phyloP scores from a whole-genome alignment of 257 asterid genomes.

The Cynanchum wilfordii region DNA sequence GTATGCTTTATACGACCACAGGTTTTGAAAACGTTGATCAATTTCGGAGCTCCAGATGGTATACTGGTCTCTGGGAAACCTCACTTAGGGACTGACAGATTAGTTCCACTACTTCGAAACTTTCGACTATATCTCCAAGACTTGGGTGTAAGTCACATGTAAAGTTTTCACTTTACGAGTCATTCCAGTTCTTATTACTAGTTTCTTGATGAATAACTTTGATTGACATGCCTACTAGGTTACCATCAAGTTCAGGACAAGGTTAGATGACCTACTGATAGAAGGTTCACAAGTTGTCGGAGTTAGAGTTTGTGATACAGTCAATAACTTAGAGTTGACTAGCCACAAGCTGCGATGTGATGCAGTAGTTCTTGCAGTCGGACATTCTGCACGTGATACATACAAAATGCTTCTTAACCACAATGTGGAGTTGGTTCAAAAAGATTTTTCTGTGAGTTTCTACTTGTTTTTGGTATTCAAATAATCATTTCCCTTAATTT shows the following conservation, averaged over 20 bases:
- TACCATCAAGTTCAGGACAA: constrained; percentile 65
- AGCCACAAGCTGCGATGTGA: constrained; percentile 53
- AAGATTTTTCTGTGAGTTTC: constrained; percentile 84
- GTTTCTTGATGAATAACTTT: constrained; percentile 6
- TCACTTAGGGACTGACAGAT: constrained; percentile 92
- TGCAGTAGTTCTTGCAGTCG: constrained; percentile 92
- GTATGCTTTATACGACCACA: constrained; percentile 18
- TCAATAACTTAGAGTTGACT: constrained; percentile 23
- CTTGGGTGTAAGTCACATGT: constrained; percentile 68
- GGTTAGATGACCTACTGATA: constrained; percentile 85
- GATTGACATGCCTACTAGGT: constrained; percentile 53
- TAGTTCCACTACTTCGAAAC: constrained; percentile 74
- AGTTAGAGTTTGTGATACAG: constrained; percentile 65
- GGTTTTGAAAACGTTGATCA: constrained; percentile 84
- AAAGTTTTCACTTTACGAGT: constrained; percentile 5
- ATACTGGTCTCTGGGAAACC: constrained; percentile 92
- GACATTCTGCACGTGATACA: constrained; percentile 97
- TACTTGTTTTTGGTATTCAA: not conserved
- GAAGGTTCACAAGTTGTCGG: constrained; percentile 57
- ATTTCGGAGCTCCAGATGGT: constrained; percentile 86
- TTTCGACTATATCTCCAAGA: constrained; percentile 69
- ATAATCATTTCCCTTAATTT: not conserved
- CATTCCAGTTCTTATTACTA: constrained; percentile 6
- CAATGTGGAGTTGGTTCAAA: constrained; percentile 58
- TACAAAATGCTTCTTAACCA: constrained; percentile 84